Evolutionary conservation across 2,329 filamentous ascomycete species (phyloP).

Genomic region (Onygenales sp.): DNA sequence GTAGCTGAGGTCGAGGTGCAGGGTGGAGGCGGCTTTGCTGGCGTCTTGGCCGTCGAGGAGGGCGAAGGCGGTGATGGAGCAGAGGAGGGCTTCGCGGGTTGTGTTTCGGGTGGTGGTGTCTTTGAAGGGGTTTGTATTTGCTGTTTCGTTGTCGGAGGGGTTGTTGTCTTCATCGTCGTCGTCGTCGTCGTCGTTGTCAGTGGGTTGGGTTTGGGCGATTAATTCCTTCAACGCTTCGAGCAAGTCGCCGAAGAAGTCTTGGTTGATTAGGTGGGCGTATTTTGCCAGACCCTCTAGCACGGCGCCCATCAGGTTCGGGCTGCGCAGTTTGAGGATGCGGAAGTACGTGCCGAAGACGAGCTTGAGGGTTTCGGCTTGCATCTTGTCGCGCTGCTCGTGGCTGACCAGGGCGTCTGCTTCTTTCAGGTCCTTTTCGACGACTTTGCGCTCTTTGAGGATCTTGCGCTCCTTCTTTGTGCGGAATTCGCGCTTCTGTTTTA

Average conservation of each 20-base stretch:
- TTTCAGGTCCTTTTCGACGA: constrained; percentile 84
- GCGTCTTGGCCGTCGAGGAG: constrained; percentile 90
- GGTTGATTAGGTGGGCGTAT: constrained; percentile 94
- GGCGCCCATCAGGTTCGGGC: constrained; percentile 85
- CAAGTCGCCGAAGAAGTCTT: constrained; percentile 96
- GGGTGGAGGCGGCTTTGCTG: constrained; percentile 66
- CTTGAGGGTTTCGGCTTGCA: constrained; percentile 93
- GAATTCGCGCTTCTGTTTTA: constrained; percentile 71
- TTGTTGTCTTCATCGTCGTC: constrained; percentile 36
- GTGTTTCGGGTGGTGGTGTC: constrained; percentile 52
- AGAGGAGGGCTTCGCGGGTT: constrained; percentile 80
- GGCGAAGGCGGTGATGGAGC: constrained; percentile 93
- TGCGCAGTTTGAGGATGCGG: constrained; percentile 75
- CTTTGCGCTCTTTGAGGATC: constrained; percentile 71
- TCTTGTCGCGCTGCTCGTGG: constrained; percentile 84
- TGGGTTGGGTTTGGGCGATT: constrained; percentile 54
- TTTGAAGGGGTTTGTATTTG: constrained; percentile 40
- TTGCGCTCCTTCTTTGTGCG: constrained; percentile 84
- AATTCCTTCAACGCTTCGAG: constrained; percentile 91
- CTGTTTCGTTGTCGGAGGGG: constrained; percentile 34
- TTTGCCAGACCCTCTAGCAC: constrained; percentile 89
- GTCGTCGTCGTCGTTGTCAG: constrained; percentile 39
- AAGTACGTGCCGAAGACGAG: constrained; percentile 94
- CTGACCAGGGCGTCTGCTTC: constrained; percentile 84
- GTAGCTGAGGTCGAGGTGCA: constrained; percentile 87